Evolutionary conservation across 208 protist genomes (phyloP).

Genomic region (Crithidia mellificae): DNA sequence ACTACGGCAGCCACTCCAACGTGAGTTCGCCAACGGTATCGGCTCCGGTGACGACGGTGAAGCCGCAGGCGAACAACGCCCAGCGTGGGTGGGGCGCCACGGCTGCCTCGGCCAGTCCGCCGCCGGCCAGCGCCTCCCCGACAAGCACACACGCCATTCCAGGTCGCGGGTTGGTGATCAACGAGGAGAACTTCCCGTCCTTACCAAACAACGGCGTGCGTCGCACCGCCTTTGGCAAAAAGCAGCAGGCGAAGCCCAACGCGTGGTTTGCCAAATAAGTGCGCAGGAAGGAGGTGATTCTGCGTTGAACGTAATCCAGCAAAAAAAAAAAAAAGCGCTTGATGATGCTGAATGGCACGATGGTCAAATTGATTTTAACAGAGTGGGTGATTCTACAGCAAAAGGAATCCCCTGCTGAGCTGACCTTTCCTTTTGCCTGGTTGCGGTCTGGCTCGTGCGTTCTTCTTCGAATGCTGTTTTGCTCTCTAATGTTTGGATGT

Average conservation of each 20-base stretch:
- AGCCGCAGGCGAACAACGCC: constrained; percentile 18
- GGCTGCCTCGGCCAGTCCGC: neutral
- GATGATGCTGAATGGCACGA: no score
- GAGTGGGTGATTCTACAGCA: no score
- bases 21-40: constrained; percentile 1
- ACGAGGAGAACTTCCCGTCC: constrained; percentile 57
- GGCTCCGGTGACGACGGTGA: neutral
- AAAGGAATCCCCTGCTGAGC: no score
- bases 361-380: no score
- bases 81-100: constrained; percentile 12
- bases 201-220: constrained; percentile 35
- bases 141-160: neutral
- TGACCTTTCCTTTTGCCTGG: no score
- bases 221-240: constrained; percentile 27
- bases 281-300: no score
- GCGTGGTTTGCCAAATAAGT: constrained; percentile 50
- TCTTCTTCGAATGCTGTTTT: no score
- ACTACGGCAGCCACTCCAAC: neutral
- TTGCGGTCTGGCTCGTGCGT: no score
- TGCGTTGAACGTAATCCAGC: no score
- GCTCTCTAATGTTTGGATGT: no score
- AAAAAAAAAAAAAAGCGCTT: no score
- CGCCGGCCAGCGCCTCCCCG: constrained; percentile 4
- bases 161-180: constrained; percentile 32
- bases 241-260: constrained; percentile 34